Evolutionary conservation across 2,329 filamentous ascomycete species (phyloP).

Genomic region (Aspergillus sp.): DNA sequence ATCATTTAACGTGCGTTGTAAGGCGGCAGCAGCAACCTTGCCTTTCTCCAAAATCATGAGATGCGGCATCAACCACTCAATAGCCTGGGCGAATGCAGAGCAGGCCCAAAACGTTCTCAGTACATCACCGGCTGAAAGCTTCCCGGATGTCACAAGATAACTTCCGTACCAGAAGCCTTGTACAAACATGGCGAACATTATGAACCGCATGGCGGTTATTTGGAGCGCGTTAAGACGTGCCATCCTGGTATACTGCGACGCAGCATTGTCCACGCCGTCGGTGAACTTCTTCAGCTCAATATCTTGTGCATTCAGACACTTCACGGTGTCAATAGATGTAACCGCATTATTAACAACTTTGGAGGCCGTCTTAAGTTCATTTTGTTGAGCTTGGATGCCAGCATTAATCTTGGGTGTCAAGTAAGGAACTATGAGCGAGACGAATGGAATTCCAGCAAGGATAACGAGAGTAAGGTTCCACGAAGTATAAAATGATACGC

Average conservation of each 20-base stretch:
- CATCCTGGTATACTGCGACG: conserved; percentile 65
- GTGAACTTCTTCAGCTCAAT: conserved; percentile 69
- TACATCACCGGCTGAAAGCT: conserved; percentile 63
- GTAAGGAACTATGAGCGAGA: conserved; percentile 59
- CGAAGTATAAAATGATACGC: conserved; percentile 73
- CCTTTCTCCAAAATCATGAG: conserved; percentile 78
- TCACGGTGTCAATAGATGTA: conserved; percentile 77
- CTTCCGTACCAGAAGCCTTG: conserved; percentile 89
- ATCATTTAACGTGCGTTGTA: conserved; percentile 52
- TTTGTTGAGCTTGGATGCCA: conserved; percentile 68
- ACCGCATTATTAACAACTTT: conserved; percentile 71
- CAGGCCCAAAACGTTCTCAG: conserved; percentile 85
- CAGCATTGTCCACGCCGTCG: conserved; percentile 57
- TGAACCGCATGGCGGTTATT: conserved; percentile 70
- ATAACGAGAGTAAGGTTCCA: conserved; percentile 84
- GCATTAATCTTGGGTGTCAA: conserved; percentile 62
- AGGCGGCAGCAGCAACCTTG: conserved; percentile 66
- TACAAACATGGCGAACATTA: conserved; percentile 77
- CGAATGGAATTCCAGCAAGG: conserved; percentile 69
- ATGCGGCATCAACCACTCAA: conserved; percentile 73
- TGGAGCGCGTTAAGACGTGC: conserved; percentile 69
- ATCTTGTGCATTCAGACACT: conserved; percentile 75
- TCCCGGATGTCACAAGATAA: conserved; percentile 62
- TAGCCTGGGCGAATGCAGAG: conserved; percentile 70
- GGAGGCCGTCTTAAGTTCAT: conserved; percentile 66